Evolutionary conservation across 345 rosid genomes (phyloP).

Genomic region (Bruguiera gymnorhiza): DNA sequence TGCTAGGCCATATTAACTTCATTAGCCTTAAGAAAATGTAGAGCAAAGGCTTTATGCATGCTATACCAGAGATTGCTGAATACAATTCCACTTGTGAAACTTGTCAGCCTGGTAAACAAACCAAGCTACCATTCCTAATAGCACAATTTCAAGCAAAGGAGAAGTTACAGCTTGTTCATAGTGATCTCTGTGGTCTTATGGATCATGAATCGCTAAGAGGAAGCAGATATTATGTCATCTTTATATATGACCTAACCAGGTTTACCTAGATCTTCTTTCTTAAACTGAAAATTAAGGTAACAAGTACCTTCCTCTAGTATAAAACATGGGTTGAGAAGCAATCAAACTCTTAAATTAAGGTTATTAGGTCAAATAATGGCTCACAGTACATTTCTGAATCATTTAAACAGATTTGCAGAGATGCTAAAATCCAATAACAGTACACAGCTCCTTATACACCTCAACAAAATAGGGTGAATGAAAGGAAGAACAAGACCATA

Average conservation of each 20-base stretch:
- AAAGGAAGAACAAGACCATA: background rate
- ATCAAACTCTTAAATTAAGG: no score
- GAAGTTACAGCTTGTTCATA: slow-evolving; percentile 4
- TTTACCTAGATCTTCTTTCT: slow-evolving; percentile 7
- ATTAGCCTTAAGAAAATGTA: background rate
- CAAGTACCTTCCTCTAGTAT: no score
- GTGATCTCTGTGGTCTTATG: slow-evolving; percentile 2
- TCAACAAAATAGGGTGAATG: background rate
- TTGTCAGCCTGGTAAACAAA: background rate
- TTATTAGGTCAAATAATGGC: background rate
- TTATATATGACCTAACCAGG: background rate
- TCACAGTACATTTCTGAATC: background rate
- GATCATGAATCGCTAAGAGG: background rate
- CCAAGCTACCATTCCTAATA: background rate
- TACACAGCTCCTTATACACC: background rate
- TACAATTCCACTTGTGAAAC: no score
- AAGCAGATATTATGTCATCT: background rate
- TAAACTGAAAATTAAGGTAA: background rate
- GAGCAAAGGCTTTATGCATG: background rate
- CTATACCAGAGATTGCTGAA: accelerated
- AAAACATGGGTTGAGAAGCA: background rate
- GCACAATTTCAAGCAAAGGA: background rate
- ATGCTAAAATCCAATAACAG: background rate
- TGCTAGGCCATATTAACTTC: no score
- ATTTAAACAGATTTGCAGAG: no score